Base-by-base conservation (phyloP, 2,329 filamentous ascomycete species). In the Colletotrichum salicis region DNA sequence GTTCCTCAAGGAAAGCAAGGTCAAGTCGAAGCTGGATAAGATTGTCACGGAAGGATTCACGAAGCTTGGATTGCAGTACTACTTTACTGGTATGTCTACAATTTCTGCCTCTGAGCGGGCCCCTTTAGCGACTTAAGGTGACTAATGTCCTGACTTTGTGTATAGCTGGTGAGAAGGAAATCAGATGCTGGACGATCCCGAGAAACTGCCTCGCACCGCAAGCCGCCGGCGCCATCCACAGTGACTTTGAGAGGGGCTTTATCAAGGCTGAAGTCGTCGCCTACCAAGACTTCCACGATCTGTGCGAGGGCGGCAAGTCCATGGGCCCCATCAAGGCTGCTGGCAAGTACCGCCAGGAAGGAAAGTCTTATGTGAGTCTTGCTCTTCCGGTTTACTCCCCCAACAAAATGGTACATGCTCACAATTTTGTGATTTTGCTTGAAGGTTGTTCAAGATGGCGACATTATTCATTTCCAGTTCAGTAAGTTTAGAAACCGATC, bases 221-320 rank as follows among this genome's bases (percentile, higher is more conserved):
- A 71, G 83, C 83, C 61, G 82, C 82, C 11, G 82, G 82, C 1
- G 82, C 78, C 0, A 84, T 84, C 48, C 82, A 84, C 74, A 78
- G 80, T 5, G 82, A 84, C 45, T 84, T 84, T n/a, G 82, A 84
- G 74, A 80, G 77, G 57, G 83, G 83, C 0, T 84, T 84, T 70
- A 84, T 85, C 76, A 85, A 85, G 71, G 83, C 83, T 7, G 84
- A 85, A 66, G 83, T 85, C 5, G 84, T 85, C 2, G 78, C 82
- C 2, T 85, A 83, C 74, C 81, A 84, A 73, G 84, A 85, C 72
- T 85, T 85, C 76, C 77, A 83, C 54, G 82, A 84, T 70, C 79
- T 85, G 0, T 85, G 83, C 13, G 82, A 82, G 45, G 83, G 82
- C 3, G 77, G 76, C 56, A 84, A 85, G 75, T 83, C 81, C 5